Base-by-base conservation (phyloP, 768 basidiomycete genomes). In the Aureoboletus auriporus region DNA sequence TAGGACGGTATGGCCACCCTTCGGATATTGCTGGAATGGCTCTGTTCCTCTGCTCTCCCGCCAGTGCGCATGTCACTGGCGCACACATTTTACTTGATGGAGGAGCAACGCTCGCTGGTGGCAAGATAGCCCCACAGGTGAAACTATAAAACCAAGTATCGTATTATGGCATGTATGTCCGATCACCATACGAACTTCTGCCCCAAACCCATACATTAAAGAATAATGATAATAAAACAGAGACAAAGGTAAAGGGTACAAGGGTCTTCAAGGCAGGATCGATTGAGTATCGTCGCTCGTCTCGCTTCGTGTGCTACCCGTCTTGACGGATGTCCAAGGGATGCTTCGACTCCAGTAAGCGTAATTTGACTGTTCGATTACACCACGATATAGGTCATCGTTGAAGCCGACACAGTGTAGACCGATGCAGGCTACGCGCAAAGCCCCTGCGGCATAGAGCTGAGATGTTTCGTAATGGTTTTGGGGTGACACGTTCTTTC, bases 381-480 rank as follows among this genome's bases (percentile, higher is more conserved):
- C 69, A 11, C 78, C 75, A 39, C 73, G 73, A 63, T 89, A 89
- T 57, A 88, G 70, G 28, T 68, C 66, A 47, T 80, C 74, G 65
- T 80, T 87, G 74, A 89, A 90, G 3, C 87, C 84, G 44, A 87
- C 75, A 62, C 88, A 90, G 54, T 85, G 84, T 40, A 90, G 68
- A 5, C 79, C 88, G 47, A 90, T 68, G 55, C 86, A 89, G 12
- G 83, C 83, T 20, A 86, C 77, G 52, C 78, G 82, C 40, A 90
- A 74, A 23, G 86, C 87, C 2, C 88, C 87, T 1, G 73, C 82
- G 5, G 76, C 72, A 60, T 89, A 90, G 29, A 89, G 75, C 61
- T 90, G 87, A 1, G 73, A 69, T 0, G 78, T 80, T 63, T 90
- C 88, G 68, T 89, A 89, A 26, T 81, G 66, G 57, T 84, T 88